These are phyloP conservation scores for Rheum nobile DNA, from an alignment of 148 eudicot genomes.

Conservation along the genomic window DNA sequence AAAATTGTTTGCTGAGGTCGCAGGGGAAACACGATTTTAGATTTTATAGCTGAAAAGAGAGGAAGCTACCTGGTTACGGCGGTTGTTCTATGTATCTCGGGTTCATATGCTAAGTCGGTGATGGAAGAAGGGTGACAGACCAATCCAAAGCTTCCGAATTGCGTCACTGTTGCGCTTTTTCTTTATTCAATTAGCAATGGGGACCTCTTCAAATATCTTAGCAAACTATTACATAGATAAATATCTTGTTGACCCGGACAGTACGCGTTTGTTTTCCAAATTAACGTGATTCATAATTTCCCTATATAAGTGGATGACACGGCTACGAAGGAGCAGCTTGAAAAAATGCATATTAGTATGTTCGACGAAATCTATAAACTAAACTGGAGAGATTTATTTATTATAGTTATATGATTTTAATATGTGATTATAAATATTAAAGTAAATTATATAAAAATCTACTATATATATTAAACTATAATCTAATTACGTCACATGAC, in stretches of 20 bases:
- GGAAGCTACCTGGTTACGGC: neutral
- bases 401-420: too few species aligned
- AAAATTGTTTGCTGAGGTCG: neutral
- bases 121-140: conserved; percentile 1
- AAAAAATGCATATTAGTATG: neutral
- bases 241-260: neutral
- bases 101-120: neutral
- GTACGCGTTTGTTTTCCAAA: neutral
- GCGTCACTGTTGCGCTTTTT: neutral
- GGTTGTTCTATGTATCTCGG: neutral
- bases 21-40: neutral
- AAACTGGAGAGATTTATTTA: too few species aligned
- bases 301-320: too few species aligned
- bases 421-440: too few species aligned
- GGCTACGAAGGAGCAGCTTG: neutral
- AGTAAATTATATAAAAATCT: too few species aligned
- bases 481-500: too few species aligned
- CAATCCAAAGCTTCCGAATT: neutral
- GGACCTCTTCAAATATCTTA: neutral
- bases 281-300: neutral
- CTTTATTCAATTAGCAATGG: neutral
- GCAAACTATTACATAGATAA: neutral
- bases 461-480: too few species aligned
- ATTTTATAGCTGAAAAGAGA: neutral
- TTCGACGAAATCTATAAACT: too few species aligned